Percentiles rank a stretch among this genome's conserved stretches.
These are phyloP conservation scores for Phytophthora brassicae DNA, from an alignment of 352 stramenopile genomes.

Conservation along the genomic window DNA sequence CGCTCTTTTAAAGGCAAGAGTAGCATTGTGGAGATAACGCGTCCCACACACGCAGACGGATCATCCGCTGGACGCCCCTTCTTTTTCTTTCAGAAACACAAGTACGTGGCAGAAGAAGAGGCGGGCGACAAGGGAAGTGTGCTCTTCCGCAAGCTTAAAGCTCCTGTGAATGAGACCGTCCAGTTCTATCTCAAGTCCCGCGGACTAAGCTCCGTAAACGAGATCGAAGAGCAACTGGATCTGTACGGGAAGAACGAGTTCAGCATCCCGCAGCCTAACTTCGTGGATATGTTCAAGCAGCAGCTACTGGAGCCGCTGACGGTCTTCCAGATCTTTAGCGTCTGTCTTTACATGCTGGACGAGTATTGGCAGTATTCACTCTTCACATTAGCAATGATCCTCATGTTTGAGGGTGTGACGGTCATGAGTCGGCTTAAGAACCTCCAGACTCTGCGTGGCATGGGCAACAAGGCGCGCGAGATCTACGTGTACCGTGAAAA, in stretches of 20 bases:
- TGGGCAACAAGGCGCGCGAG: conserved; percentile 87
- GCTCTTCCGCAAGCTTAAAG: conserved; percentile 81
- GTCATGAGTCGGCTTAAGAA: conserved; percentile 95
- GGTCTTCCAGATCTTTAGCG: conserved; percentile 99
- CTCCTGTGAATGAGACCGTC: conserved; percentile 61
- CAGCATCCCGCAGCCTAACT: conserved; percentile 94
- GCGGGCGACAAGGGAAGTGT: conserved; percentile 57
- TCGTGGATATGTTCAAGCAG: conserved; percentile 95
- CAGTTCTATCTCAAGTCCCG: conserved; percentile 59
- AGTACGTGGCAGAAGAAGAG: conserved; percentile 76
- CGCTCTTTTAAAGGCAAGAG: conserved; percentile 89
- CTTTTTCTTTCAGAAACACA: conserved; percentile 91
- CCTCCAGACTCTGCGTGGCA: conserved; percentile 93
- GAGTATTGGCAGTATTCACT: conserved; percentile 99
- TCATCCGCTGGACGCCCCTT: conserved; percentile 49
- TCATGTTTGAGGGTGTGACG: conserved; percentile 98
- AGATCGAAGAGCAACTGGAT: conserved; percentile 51
- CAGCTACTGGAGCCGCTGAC: conserved; percentile 98
- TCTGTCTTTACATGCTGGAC: conserved; percentile 98
- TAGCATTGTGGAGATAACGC: conserved; percentile 74
- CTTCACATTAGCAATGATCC: conserved; percentile 98
- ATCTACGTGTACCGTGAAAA: conserved; percentile 91
- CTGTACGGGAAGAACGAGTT: conserved; percentile 93
- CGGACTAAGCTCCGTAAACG: conserved; percentile 49
- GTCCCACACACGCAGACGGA: conserved; percentile 34